phyloP scores from a whole-genome alignment of 495 filamentous ascomycete species.

The Cairneyella variabilis region DNA sequence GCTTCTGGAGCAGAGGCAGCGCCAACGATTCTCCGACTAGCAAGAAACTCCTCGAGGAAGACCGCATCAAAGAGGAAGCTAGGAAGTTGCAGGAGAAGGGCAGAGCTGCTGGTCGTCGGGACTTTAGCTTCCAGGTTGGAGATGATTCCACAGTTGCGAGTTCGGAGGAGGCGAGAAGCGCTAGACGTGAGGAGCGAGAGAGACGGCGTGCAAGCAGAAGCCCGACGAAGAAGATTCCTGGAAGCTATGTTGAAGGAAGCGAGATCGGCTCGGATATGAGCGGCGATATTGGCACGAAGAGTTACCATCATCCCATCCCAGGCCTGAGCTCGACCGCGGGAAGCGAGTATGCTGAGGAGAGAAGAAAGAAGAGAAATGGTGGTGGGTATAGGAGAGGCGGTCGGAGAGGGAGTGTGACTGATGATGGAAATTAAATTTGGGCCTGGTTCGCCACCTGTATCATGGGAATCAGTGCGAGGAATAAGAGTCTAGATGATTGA shows the following conservation, averaged over 20 bases:
- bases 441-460: too few species aligned
- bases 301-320: constrained; percentile 75
- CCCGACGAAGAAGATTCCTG: constrained; percentile 24
- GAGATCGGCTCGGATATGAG: constrained; percentile 37
- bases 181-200: constrained; percentile 35
- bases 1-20: neutral
- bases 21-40: constrained; percentile 7
- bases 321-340: constrained; percentile 50
- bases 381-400: too few species aligned
- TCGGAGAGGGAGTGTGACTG: too few species aligned
- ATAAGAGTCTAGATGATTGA: too few species aligned
- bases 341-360: constrained; percentile 43
- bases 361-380: constrained; percentile 33
- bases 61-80: constrained; percentile 47
- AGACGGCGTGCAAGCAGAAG: constrained; percentile 34
- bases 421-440: too few species aligned
- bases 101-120: constrained; percentile 33
- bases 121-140: constrained; percentile 47
- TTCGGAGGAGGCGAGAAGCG: constrained; percentile 38
- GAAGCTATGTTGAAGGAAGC: constrained; percentile 7
- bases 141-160: constrained; percentile 36
- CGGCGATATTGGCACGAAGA: constrained; percentile 69
- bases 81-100: constrained; percentile 38
- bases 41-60: constrained; percentile 31
- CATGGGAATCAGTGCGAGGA: too few species aligned